These are phyloP conservation scores for Chamaecrista fasciculata DNA, from an alignment of 306 rosid species.

Conservation along the genomic window DNA sequence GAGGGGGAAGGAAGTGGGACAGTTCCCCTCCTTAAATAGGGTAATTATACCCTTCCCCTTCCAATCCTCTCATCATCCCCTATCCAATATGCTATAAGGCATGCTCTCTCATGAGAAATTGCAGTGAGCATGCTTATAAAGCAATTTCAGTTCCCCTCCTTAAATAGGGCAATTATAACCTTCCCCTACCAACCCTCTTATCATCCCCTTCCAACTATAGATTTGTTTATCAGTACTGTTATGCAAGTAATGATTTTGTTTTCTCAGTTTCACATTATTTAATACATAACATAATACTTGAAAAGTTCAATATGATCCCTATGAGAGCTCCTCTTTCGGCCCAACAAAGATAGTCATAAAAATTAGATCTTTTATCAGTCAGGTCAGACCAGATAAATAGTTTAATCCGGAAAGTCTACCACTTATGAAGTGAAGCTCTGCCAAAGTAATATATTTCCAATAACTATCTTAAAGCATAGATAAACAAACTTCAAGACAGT, in stretches of 20 bases:
- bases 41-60: background rate
- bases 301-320: background rate
- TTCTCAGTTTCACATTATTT: background rate
- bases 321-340: no score
- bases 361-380: background rate
- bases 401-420: conserved; percentile 1
- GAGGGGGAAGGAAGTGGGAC: background rate
- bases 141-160: no score
- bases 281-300: background rate
- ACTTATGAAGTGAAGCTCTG: conserved; percentile 1
- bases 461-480: background rate
- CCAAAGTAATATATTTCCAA: background rate
- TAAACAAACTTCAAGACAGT: background rate
- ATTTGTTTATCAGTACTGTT: conserved; percentile 8
- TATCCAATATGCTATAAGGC: background rate
- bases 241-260: background rate
- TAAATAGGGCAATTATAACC: no score
- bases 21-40: background rate
- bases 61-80: background rate
- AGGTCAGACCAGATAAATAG: background rate
- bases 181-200: no score
- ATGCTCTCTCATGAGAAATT: background rate
- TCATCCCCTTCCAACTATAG: no score
- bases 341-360: no score
- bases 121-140: background rate